These are phyloP conservation scores for Morella rubra DNA, from an alignment of 306 rosid species.

Conservation along the genomic window DNA sequence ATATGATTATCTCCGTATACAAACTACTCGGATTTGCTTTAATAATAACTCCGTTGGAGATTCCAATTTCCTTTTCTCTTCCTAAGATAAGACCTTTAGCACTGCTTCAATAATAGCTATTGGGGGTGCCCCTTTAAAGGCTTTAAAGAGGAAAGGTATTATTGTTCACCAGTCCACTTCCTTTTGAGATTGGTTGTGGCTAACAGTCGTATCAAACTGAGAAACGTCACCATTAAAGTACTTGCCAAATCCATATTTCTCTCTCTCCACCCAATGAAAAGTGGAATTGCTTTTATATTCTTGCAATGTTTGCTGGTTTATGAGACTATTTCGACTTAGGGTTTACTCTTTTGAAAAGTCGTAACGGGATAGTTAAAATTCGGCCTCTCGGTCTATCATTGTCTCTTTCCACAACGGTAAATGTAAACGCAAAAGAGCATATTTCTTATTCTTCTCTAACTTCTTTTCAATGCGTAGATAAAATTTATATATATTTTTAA, in stretches of 20 bases:
- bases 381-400: too few species aligned
- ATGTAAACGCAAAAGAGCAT: too few species aligned
- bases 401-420: too few species aligned
- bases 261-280: conserved; percentile 29
- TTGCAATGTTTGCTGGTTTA: neutral
- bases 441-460: too few species aligned
- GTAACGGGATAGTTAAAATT: too few species aligned
- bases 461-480: too few species aligned
- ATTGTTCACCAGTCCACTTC: conserved; percentile 26
- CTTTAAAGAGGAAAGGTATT: conserved; percentile 9
- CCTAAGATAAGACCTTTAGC: neutral
- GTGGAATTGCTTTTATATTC: conserved; percentile 34
- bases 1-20: neutral
- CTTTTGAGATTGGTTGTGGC: conserved; percentile 30
- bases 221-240: neutral
- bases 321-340: too few species aligned
- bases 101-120: neutral
- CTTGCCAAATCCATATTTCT: conserved; percentile 4
- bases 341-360: too few species aligned
- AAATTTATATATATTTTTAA: too few species aligned
- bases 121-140: neutral
- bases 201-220: conserved; percentile 16
- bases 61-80: neutral
- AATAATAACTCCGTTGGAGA: too few species aligned
- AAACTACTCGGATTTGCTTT: too few species aligned